phyloP scores from a whole-genome alignment of 805 yeast species.

The Yamadazyma endophytica region DNA sequence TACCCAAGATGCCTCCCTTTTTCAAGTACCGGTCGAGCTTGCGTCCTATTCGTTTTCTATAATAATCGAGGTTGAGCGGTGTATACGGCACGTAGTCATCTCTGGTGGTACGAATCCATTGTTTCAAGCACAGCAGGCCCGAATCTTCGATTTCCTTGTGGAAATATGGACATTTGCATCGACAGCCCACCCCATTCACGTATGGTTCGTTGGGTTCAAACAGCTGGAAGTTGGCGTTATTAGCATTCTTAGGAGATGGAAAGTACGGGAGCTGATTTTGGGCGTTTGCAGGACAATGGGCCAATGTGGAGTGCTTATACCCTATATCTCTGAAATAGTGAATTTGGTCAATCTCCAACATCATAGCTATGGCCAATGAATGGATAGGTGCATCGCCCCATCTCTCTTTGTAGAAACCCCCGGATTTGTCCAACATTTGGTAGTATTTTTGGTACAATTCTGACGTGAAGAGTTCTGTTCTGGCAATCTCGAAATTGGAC shows the following conservation, averaged over 20 bases:
- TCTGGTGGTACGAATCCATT: slow-evolving; percentile 43
- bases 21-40: slow-evolving; percentile 16
- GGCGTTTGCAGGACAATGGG: slow-evolving; percentile 74
- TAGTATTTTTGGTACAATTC: slow-evolving; percentile 65
- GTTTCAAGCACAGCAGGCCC: slow-evolving; percentile 46
- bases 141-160: slow-evolving; percentile 55
- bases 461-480: slow-evolving; percentile 69
- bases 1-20: slow-evolving; percentile 20
- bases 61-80: slow-evolving; percentile 19
- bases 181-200: slow-evolving; percentile 67
- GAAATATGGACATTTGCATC: slow-evolving; percentile 69
- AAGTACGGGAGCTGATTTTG: slow-evolving; percentile 49
- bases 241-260: slow-evolving; percentile 23
- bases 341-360: slow-evolving; percentile 61
- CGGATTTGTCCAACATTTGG: slow-evolving; percentile 59
- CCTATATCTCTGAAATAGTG: slow-evolving; percentile 95
- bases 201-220: slow-evolving; percentile 25
- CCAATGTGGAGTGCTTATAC: slow-evolving; percentile 73
- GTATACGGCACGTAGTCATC: slow-evolving; percentile 19
- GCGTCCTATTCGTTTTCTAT: slow-evolving; percentile 19
- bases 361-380: slow-evolving; percentile 78
- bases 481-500: slow-evolving; percentile 91
- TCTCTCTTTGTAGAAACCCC: slow-evolving; percentile 86
- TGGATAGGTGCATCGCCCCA: slow-evolving; percentile 99
- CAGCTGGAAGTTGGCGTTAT: slow-evolving; percentile 14